phyloP scores from a whole-genome alignment of 768 basidiomycete species.

The Rhodotorula toruloides region DNA sequence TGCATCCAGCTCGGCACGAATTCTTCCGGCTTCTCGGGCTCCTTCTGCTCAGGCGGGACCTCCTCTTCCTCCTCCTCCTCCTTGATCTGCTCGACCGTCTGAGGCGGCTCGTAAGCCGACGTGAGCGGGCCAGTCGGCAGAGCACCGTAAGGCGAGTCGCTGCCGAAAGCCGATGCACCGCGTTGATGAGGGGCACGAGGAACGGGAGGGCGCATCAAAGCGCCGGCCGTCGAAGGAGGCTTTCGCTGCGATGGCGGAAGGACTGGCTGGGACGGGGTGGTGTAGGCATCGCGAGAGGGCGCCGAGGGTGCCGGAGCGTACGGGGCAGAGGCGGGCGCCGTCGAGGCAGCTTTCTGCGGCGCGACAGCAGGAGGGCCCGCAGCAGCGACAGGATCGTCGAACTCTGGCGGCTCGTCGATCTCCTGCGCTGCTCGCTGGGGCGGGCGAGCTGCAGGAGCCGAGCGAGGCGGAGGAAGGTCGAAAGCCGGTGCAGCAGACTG shows the following conservation, averaged over 20 bases:
- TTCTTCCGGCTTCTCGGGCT: slow-evolving; percentile 3
- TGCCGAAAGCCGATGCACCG: slow-evolving; percentile 25
- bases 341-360: not conserved
- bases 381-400: too few relatives aligned
- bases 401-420: too few relatives aligned
- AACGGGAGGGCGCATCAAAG: slow-evolving; percentile 15
- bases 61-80: slow-evolving; percentile 28
- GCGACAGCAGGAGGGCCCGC: too few relatives aligned
- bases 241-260: slow-evolving; percentile 17
- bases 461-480: too few relatives aligned
- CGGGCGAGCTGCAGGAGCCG: too few relatives aligned
- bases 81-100: slow-evolving; percentile 12
- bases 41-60: not conserved
- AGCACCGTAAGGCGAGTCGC: slow-evolving; percentile 32
- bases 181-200: slow-evolving; percentile 27
- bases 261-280: not conserved
- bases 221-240: not conserved
- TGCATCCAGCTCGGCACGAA: slow-evolving; percentile 34
- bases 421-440: too few relatives aligned
- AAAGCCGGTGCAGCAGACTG: too few relatives aligned
- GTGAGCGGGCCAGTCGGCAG: slow-evolving; percentile 19
- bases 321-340: not conserved
- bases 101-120: slow-evolving; percentile 19
- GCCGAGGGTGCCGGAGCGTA: not conserved
- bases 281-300: not conserved